Evolutionary conservation across 805 yeast genomes (phyloP), one percentile per base, ranked within the genome.

Genomic region (Pichia eremophila): DNA sequence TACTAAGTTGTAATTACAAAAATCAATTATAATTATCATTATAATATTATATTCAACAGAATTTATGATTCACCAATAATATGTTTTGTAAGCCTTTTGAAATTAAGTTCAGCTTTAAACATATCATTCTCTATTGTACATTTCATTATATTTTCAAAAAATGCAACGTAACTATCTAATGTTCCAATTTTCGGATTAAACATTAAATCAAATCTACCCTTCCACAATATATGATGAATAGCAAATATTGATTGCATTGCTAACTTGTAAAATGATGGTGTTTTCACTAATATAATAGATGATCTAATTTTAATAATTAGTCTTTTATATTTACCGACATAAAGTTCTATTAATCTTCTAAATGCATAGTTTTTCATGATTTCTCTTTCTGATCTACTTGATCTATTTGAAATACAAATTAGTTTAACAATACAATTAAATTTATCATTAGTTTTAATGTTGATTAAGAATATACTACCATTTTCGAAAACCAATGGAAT

Each of bases 401-500:
- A 17, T 44, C 61, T 50, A 48, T 54, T 52, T 5, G 60, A 51
- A 2, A 65, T 57, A 40, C 61, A 64, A 38, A 62, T 49, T 10
- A 64, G 54, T 6, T 48, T 54, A 14, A 54, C 51, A 18, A 27
- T 40, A 31, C 49, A 46, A 18, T 51, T 44, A n/a, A 46, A 48
- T 17, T 51, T 56, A 40, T 56, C 57, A 12, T 36, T 46, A 1
- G 57, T 52, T 34, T 51, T 51, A 28, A 63, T 54, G 44, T 64
- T 64, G 36, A 65, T 54, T 40, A 65, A 47, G 47, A 58, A 62
- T 2, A 59, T 51, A 8, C 54, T 49, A 10, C 65, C 65, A 46
- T 55, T 60, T 44, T 63, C 66, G 39, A 62, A 49, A 8, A 62
- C 46, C 15, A 65, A 28, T 8, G 69, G 69, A 25, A 65, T 57